Percentiles rank a stretch among this genome's conserved stretches.
phyloP scores from a whole-genome alignment of 352 stramenopile genomes.

The Pythium periplocum region DNA sequence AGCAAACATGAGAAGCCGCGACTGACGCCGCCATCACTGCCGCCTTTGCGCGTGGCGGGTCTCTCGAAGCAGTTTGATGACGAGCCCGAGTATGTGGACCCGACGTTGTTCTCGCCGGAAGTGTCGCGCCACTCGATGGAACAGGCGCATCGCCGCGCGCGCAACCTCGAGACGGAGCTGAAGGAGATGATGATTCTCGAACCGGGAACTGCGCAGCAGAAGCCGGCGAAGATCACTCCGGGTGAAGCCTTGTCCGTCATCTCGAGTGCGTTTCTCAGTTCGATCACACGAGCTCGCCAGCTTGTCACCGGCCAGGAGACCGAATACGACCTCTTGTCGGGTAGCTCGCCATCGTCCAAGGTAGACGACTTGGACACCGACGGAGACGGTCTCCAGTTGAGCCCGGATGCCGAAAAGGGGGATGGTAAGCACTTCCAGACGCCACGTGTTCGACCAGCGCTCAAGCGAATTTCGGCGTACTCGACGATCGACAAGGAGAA shows the following conservation, averaged over 20 bases:
- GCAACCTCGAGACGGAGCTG: constrained; percentile 64
- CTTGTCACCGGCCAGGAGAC: constrained; percentile 44
- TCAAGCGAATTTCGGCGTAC: constrained; percentile 81
- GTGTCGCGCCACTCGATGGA: constrained; percentile 80
- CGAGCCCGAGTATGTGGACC: constrained; percentile 71
- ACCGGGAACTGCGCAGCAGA: constrained; percentile 11
- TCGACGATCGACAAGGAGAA: constrained; percentile 44
- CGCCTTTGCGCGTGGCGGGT: constrained; percentile 37
- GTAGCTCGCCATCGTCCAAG: constrained; percentile 37
- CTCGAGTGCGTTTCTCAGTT: constrained; percentile 50
- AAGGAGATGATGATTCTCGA: constrained; percentile 66
- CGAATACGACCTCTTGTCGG: constrained; percentile 75
- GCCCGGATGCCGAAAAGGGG: constrained; percentile 49
- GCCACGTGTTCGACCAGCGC: constrained; percentile 40
- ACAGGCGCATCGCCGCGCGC: constrained; percentile 71
- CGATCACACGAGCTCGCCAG: constrained; percentile 51
- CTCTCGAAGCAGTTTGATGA: constrained; percentile 16
- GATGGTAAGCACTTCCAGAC: constrained; percentile 58
- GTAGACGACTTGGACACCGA: constrained; percentile 75
- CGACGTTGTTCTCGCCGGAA: constrained; percentile 76
- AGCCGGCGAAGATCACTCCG: constrained; percentile 40
- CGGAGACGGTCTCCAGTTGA: constrained; percentile 79
- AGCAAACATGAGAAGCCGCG: constrained; percentile 21
- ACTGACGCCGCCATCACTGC: constrained; percentile 27
- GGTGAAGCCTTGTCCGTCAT: constrained; percentile 63